Conservation (phyloP, 2,329 filamentous ascomycete genomes). For the Endoconidiophora laricicola region DNA sequence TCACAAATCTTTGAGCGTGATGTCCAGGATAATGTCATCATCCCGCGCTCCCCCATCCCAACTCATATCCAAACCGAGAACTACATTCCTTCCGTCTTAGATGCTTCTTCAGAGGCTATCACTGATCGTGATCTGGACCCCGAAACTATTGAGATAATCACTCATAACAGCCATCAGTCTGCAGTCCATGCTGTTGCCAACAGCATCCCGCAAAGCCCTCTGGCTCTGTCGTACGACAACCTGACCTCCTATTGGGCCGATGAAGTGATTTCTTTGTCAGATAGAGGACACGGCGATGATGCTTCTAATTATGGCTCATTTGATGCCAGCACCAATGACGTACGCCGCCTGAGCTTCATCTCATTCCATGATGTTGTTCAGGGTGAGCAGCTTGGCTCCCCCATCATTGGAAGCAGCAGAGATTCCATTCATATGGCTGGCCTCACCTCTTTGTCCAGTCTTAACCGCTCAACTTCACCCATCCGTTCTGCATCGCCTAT, state of each 20-base stretch:
- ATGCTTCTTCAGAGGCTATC: conserved; percentile 82
- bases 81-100: conserved; percentile 77
- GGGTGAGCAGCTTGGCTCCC: conserved; percentile 52
- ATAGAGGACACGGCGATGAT: conserved; percentile 37
- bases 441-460: conserved; percentile 38
- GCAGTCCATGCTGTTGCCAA: conserved; percentile 50
- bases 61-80: conserved; percentile 90
- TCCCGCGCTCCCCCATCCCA: conserved; percentile 66
- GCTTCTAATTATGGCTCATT: conserved; percentile 62
- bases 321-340: conserved; percentile 49
- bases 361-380: conserved; percentile 94
- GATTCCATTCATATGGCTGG: conserved; percentile 57
- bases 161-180: conserved; percentile 67
- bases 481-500: conserved; percentile 29
- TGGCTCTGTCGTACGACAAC: conserved; percentile 24
- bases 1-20: conserved; percentile 86
- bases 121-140: conserved; percentile 73
- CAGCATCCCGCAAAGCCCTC: conserved; percentile 20
- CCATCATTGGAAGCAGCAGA: conserved; percentile 34
- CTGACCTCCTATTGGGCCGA: conserved; percentile 36
- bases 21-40: conserved; percentile 64
- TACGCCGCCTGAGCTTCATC: conserved; percentile 80
- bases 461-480: conserved; percentile 62
- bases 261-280: conserved; percentile 37
- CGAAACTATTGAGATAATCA: conserved; percentile 84